Conservation (phyloP, 1,284 basidiomycete genomes). For the Heterobasidion occidentale region DNA sequence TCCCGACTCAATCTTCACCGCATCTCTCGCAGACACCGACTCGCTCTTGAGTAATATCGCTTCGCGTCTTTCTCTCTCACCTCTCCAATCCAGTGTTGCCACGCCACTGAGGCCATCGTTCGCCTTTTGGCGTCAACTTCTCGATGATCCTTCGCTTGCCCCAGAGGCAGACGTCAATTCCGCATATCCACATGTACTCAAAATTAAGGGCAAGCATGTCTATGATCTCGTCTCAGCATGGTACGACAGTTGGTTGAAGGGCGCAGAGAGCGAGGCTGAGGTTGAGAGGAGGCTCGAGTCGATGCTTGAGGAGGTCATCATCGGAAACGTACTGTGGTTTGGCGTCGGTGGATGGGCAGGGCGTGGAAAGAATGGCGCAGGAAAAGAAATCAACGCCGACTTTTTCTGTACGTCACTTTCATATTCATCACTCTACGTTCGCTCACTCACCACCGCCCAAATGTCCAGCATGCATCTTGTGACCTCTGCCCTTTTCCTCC, state of each 20-base stretch:
- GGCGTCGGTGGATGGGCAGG: conserved; percentile 31
- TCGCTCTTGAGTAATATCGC: background rate
- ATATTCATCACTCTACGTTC: background rate
- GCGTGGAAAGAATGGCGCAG: conserved; percentile 10
- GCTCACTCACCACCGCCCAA: background rate
- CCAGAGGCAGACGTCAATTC: conserved; percentile 32
- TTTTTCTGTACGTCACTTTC: conserved; percentile 20
- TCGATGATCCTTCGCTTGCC: conserved; percentile 25
- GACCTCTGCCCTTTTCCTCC: conserved; percentile 36
- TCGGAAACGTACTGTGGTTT: conserved; percentile 32
- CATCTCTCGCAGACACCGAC: conserved; percentile 6
- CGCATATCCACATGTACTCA: conserved; percentile 19
- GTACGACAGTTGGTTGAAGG: conserved; percentile 29
- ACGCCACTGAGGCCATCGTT: conserved; percentile 25
- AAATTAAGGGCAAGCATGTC: conserved; percentile 31
- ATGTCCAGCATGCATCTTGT: conserved; percentile 33
- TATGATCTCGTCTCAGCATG: conserved; percentile 40
- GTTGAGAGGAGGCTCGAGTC: conserved; percentile 20
- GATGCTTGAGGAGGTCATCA: conserved; percentile 37
- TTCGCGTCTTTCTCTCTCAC: conserved; percentile 14
- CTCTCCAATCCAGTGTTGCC: conserved; percentile 8
- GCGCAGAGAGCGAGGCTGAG: conserved; percentile 22
- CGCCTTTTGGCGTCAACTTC: conserved; percentile 29
- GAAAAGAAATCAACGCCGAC: conserved; percentile 28
- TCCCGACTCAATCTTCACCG: conserved; percentile 20